Conservation (phyloP, 805 yeast genomes). For the Wickerhamomyces tratensis region DNA sequence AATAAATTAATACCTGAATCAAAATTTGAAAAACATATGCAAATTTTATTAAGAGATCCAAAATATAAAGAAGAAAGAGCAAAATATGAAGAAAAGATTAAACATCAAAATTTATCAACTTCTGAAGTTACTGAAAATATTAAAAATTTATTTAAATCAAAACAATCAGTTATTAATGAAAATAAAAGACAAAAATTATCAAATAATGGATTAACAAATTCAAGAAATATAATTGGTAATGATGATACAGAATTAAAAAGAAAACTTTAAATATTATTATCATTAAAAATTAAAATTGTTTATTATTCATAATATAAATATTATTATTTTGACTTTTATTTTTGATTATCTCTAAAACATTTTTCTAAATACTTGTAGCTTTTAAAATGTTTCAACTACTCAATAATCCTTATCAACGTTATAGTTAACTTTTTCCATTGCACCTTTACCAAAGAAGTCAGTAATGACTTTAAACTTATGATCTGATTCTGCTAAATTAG, state of each 20-base stretch:
- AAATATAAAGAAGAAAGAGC: constrained; percentile 57
- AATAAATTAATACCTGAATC: constrained; percentile 60
- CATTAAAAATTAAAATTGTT: no score
- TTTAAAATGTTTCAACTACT: no score
- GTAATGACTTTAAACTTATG: constrained; percentile 69
- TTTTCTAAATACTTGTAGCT: no score
- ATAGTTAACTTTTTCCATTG: constrained; percentile 39
- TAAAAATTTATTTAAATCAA: constrained; percentile 32
- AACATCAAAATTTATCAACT: constrained; percentile 36
- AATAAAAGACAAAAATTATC: constrained; percentile 18
- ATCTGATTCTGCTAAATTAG: constrained; percentile 37
- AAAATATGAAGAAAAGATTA: constrained; percentile 47
- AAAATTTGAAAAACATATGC: constrained; percentile 63
- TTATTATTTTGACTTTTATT: no score
- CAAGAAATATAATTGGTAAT: neutral
- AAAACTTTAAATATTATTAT: constrained; percentile 2
- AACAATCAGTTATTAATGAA: neutral
- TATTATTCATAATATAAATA: no score
- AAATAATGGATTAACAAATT: no score
- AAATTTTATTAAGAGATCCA: constrained; percentile 67
- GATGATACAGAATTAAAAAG: constrained; percentile 17
- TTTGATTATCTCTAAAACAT: no score
- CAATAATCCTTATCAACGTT: neutral
- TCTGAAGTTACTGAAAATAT: constrained; percentile 57
- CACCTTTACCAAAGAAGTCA: constrained; percentile 85